Base-by-base conservation (phyloP, 2,329 filamentous ascomycete species). In the Paracamarosporium sp. region DNA sequence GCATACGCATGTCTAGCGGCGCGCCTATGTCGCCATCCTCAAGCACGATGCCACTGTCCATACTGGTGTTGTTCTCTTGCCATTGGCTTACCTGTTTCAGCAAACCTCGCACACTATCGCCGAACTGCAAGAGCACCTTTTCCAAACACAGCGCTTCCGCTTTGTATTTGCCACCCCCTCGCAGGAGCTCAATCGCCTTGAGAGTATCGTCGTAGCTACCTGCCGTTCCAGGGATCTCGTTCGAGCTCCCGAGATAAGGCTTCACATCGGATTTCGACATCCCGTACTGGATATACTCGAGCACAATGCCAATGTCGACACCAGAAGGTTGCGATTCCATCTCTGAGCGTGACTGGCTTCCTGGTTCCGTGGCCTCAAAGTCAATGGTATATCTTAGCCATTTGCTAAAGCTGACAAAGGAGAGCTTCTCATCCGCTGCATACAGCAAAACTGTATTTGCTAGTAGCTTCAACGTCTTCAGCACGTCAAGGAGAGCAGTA, bases 301-400 rank as follows among this genome's bases (percentile, higher is more conserved):
- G 76, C 1, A 96, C 87, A 55, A 88, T 88, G 15, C 82, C 81
- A 48, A 90, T 85, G 62, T 96, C 91, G 59, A 96, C 86, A 0
- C 86, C 86, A 0, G 90, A 87, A 65, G 95, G 91, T 63, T 90
- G 90, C 59, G 94, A 92, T 24, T 88, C 84, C 43, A 90, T 82
- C 62, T 97, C 94, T 22, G 92, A 88, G 7, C 82, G 79, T 17
- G 81, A 81, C 45, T 84, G 79, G 1, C 82, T 83, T 15, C 83
- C 81, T 0, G 87, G 80, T 65, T 90, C 78, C 71, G 89, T 87
- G 5, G 86, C 86, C 44, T 94, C 85, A 13, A 89, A 85, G 62
- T 96, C 91, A 57, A 97, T 94, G 68, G 93, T 88, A 67, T 92
- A 86, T 31, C 89, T 87, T 50, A 98, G 80, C 94, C 94, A 98